These are phyloP conservation scores for Prunus campanulata DNA, from an alignment of 306 rosid species.

Conservation along the genomic window DNA sequence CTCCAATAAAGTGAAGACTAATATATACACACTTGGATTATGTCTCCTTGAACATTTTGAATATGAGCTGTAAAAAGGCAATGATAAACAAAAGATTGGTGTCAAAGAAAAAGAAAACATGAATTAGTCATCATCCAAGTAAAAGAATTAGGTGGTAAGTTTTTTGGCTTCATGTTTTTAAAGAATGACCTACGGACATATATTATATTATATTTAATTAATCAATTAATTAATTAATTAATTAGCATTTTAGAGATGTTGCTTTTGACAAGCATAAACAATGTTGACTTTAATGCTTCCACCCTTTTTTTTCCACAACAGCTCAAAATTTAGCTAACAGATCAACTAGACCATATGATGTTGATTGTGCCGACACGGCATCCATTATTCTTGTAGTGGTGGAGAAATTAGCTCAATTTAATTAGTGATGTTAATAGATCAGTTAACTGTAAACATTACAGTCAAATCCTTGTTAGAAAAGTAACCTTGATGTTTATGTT, in stretches of 20 bases:
- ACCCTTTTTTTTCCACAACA: slow-evolving; percentile 12
- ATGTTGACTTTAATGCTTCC: slow-evolving; percentile 34
- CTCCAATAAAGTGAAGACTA: too few relatives aligned
- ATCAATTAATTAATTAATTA: too few relatives aligned
- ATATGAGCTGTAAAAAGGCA: neutral
- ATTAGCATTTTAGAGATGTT: neutral
- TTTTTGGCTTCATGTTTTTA: neutral
- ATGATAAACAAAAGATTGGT: neutral
- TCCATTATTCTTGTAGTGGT: neutral
- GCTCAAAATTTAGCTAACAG: slow-evolving; percentile 1
- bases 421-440: slow-evolving; percentile 15
- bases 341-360: neutral
- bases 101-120: neutral
- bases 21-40: too few relatives aligned
- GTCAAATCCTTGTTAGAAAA: slow-evolving; percentile 33
- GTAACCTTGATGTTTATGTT: neutral
- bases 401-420: neutral
- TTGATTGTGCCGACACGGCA: slow-evolving; percentile 25
- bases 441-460: neutral
- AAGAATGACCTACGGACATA: neutral
- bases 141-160: slow-evolving; percentile 26
- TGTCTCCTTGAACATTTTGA: too few relatives aligned
- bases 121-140: slow-evolving; percentile 22
- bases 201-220: neutral
- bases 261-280: slow-evolving; percentile 13